Evolutionary conservation across 129 eudicot genomes (phyloP).

Genomic region (Gnaphalium uliginosum): DNA sequence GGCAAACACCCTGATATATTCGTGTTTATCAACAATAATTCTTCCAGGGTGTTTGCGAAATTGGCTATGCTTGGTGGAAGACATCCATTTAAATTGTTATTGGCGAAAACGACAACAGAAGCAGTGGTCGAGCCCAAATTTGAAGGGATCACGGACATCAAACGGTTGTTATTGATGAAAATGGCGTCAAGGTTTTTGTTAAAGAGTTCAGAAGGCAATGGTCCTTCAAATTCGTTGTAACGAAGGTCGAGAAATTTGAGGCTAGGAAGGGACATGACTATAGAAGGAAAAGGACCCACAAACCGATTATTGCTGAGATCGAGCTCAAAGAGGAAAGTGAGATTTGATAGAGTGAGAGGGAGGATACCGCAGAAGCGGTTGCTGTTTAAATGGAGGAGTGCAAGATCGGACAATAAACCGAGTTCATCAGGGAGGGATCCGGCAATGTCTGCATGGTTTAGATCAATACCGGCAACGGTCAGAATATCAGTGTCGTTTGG

Average conservation of each 20-base stretch:
- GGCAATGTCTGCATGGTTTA: slow-evolving; percentile 69
- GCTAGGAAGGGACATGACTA: slow-evolving; percentile 56
- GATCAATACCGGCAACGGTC: slow-evolving; percentile 73
- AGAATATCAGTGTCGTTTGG: slow-evolving; percentile 38
- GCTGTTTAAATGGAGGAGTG: slow-evolving; percentile 62
- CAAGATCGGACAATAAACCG: slow-evolving; percentile 63
- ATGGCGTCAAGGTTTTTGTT: slow-evolving; percentile 56
- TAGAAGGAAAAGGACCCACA: slow-evolving; percentile 77
- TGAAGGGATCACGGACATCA: slow-evolving; percentile 52
- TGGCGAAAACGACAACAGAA: slow-evolving; percentile 75
- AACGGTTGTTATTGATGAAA: slow-evolving; percentile 66
- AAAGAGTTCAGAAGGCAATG: slow-evolving; percentile 60
- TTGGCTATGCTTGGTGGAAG: slow-evolving; percentile 64
- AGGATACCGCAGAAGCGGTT: slow-evolving; percentile 75
- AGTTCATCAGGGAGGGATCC: slow-evolving; percentile 67
- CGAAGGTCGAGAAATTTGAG: slow-evolving; percentile 67
- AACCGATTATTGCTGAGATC: slow-evolving; percentile 82
- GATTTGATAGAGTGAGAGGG: slow-evolving; percentile 53
- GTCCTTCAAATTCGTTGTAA: slow-evolving; percentile 76
- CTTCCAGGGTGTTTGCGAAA: slow-evolving; percentile 64
- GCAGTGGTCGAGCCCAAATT: slow-evolving; percentile 52
- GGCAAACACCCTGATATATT: slow-evolving; percentile 78
- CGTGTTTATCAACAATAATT: slow-evolving; percentile 59
- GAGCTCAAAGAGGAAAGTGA: slow-evolving; percentile 59
- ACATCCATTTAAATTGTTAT: slow-evolving; percentile 66